phyloP scores from a whole-genome alignment of 495 filamentous ascomycete genomes.

The Pyrenula aspistea region DNA sequence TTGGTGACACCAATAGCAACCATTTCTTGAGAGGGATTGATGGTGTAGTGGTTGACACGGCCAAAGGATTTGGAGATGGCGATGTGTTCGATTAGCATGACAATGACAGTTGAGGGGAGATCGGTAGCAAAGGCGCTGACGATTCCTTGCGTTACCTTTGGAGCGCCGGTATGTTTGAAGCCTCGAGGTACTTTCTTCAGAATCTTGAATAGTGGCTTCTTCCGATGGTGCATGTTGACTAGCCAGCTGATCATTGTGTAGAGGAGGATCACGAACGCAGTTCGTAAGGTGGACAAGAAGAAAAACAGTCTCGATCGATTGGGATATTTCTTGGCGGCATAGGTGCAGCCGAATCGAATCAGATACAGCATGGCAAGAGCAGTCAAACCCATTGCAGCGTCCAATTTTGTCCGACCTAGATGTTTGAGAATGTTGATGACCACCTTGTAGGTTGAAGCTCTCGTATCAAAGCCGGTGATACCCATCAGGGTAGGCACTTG shows the following conservation, averaged over 20 bases:
- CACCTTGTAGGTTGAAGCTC: conserved; percentile 70
- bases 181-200: conserved; percentile 69
- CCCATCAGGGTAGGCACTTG: conserved; percentile 82
- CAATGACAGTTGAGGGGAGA: conserved; percentile 75
- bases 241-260: conserved; percentile 90
- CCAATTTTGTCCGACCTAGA: conserved; percentile 51
- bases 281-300: conserved; percentile 79
- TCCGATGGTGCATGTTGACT: conserved; percentile 49
- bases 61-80: conserved; percentile 99
- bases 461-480: conserved; percentile 61
- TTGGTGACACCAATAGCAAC: conserved; percentile 91
- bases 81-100: conserved; percentile 89
- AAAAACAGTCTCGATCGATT: conserved; percentile 66
- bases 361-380: conserved; percentile 74
- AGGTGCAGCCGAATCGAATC: conserved; percentile 61
- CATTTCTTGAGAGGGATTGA: conserved; percentile 93
- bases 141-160: conserved; percentile 49
- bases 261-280: conserved; percentile 83
- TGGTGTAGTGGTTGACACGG: conserved; percentile 94
- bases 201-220: conserved; percentile 47
- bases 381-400: conserved; percentile 84
- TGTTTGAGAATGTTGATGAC: conserved; percentile 80
- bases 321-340: conserved; percentile 55
- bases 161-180: conserved; percentile 73
- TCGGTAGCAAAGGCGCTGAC: conserved; percentile 49